Conservation (phyloP, 2,329 filamentous ascomycete genomes). For the Aspergillus calidoustus region DNA sequence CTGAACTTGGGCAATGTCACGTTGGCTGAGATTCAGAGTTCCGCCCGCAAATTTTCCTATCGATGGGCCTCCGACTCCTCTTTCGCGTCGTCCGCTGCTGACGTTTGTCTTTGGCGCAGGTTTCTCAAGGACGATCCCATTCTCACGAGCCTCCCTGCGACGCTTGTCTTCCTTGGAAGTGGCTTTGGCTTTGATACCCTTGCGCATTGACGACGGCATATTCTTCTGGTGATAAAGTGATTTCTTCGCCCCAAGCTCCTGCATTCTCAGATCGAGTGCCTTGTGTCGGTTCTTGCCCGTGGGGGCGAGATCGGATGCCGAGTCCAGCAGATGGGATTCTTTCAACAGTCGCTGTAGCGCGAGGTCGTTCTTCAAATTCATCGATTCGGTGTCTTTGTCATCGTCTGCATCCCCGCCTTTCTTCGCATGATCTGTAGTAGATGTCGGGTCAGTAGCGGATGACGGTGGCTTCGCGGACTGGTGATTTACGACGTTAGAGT, state of each 20-base stretch:
- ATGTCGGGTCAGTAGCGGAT: slow-evolving; percentile 30
- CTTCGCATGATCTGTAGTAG: slow-evolving; percentile 24
- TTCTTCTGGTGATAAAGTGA: slow-evolving; percentile 78
- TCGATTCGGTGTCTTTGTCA: slow-evolving; percentile 61
- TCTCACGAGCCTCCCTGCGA: slow-evolving; percentile 80
- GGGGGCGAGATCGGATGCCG: slow-evolving; percentile 58
- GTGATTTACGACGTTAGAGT: slow-evolving; percentile 16
- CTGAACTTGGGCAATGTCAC: slow-evolving; percentile 72
- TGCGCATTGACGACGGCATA: slow-evolving; percentile 86
- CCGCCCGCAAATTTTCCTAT: slow-evolving; percentile 82
- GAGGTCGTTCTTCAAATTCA: slow-evolving; percentile 86
- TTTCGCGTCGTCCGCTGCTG: slow-evolving; percentile 54
- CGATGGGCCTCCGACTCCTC: slow-evolving; percentile 73
- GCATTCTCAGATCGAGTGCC: slow-evolving; percentile 81
- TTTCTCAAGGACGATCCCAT: slow-evolving; percentile 83
- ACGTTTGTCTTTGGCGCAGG: slow-evolving; percentile 42
- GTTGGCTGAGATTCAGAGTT: slow-evolving; percentile 75
- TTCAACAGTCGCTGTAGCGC: slow-evolving; percentile 86
- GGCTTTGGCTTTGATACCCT: slow-evolving; percentile 77
- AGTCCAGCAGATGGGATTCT: slow-evolving; percentile 85
- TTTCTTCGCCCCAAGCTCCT: slow-evolving; percentile 75
- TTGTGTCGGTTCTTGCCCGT: slow-evolving; percentile 77
- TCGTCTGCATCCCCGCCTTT: slow-evolving; percentile 42
- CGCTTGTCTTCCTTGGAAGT: slow-evolving; percentile 69
- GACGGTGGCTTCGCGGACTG: slow-evolving; percentile 55